Base-by-base conservation (phyloP, 2,329 filamentous ascomycete species). In the Escovopsis sp. region DNA sequence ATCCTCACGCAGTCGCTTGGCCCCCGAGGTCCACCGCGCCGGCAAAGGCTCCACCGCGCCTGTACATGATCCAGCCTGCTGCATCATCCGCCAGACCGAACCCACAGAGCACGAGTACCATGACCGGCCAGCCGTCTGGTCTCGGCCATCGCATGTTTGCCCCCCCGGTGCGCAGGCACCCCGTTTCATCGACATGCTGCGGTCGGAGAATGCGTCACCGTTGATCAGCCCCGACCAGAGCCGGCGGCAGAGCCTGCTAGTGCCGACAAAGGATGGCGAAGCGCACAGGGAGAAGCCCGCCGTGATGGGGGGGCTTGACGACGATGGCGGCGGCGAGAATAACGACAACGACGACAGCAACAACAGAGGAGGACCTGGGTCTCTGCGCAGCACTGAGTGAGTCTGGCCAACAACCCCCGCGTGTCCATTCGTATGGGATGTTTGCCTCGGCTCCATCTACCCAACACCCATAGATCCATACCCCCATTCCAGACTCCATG, bases 11-110 rank as follows among this genome's bases (percentile, higher is more conserved):
- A n/a, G n/a, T n/a, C n/a, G n/a, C n/a, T n/a, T n/a, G n/a, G n/a
- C n/a, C n/a, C n/a, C n/a, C n/a, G n/a, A n/a, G 73, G 43, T 45
- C 71, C 35, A 58, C 67, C 17, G 65, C 68, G 16, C 55, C 60
- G 39, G 60, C 55, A n/a, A 38, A 53, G 58, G 42, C 44, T 47
- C 51, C 60, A 62, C 33, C 51, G 53, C n/a, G n/a, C 28, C 28
- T 14, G 17, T 14, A 14, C 10, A 10, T 10, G 21, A 23, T 23
- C 28, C 28, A 28, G 9, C 54, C 54, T 36, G n/a, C 52, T 53
- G 37, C 47, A 44, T 19, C 45, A 55, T 29, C 47, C 47, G 35
- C 45, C 47, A 35, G 45, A 40, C 16, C 42, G 38, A 39, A 11
- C n/a, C 40, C 39, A 50, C 42, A 50, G n/a, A n/a, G n/a, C n/a